These are phyloP conservation scores for Cylindrodendrum hubeiense DNA, from an alignment of 2,329 filamentous ascomycete genomes.

Conservation along the genomic window DNA sequence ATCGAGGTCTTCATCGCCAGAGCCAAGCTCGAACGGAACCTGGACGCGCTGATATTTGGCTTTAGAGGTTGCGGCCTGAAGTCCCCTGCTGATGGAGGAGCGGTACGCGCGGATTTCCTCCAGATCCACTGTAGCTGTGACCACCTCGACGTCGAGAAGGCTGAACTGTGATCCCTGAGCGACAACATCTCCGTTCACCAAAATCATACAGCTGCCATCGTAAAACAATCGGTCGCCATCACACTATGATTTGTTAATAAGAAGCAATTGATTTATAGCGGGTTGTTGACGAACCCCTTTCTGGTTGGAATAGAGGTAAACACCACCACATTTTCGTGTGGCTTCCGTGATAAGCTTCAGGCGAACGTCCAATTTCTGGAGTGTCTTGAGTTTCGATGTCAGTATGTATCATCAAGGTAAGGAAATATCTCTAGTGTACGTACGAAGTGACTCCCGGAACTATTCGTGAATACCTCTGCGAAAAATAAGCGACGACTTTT, in stretches of 20 bases:
- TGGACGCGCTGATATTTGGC: conserved; percentile 37
- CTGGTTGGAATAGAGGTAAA: conserved; percentile 62
- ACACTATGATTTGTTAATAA: conserved; percentile 39
- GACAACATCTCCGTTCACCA: conserved; percentile 72
- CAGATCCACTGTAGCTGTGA: conserved; percentile 75
- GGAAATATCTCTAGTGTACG: neutral
- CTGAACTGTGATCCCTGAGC: conserved; percentile 74
- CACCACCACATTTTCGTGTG: conserved; percentile 71
- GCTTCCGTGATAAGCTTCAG: conserved; percentile 75
- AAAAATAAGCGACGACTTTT: neutral
- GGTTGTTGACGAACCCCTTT: conserved; percentile 39
- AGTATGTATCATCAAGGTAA: conserved; percentile 57
- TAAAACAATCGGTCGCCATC: conserved; percentile 71
- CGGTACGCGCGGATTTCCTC: conserved; percentile 77
- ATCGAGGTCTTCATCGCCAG: conserved; percentile 48
- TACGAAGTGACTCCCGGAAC: conserved; percentile 48
- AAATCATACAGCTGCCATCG: conserved; percentile 69
- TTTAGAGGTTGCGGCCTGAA: conserved; percentile 63
- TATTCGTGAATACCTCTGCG: conserved; percentile 79
- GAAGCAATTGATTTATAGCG: neutral
- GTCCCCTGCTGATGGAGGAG: conserved; percentile 64
- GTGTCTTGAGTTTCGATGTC: neutral
- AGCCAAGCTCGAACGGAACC: conserved; percentile 45
- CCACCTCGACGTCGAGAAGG: conserved; percentile 70
- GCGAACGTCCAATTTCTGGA: conserved; percentile 72